Percentiles rank a stretch among this genome's conserved stretches.
phyloP scores from a whole-genome alignment of 148 eudicot species.

The Chenopodium album region DNA sequence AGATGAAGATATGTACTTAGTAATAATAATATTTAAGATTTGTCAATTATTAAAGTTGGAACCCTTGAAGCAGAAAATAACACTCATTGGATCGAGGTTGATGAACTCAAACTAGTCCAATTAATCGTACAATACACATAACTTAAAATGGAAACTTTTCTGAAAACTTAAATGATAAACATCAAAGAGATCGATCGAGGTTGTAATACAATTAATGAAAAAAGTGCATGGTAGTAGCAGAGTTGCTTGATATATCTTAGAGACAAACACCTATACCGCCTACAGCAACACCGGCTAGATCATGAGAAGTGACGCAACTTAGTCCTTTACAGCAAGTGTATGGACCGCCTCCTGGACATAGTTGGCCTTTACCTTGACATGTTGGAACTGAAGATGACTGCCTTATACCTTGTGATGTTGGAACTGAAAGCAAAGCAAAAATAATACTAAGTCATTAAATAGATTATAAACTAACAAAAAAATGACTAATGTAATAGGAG shows the following conservation, averaged over 20 bases:
- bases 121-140: not conserved
- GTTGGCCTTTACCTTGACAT: not conserved
- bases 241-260: not conserved
- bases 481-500: too few species aligned
- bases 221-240: not conserved
- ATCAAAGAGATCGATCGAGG: not conserved
- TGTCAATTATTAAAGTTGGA: not conserved
- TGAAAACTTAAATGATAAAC: not conserved
- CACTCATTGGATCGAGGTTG: not conserved
- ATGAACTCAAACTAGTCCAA: not conserved
- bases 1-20: too few species aligned
- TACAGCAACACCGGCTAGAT: too few species aligned
- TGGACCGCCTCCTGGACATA: not conserved
- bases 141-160: not conserved
- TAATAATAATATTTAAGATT: too few species aligned
- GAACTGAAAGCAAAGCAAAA: not conserved
- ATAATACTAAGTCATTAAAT: too few species aligned
- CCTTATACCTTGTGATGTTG: not conserved
- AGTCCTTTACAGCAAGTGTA: conserved; percentile 11
- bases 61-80: not conserved
- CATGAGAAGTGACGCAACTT: not conserved
- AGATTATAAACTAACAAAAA: too few species aligned
- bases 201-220: not conserved
- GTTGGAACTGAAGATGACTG: not conserved
- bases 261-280: not conserved